Base-by-base conservation (phyloP, 192 early-diverging fungal genomes). In the Backusella parvicylindrica region DNA sequence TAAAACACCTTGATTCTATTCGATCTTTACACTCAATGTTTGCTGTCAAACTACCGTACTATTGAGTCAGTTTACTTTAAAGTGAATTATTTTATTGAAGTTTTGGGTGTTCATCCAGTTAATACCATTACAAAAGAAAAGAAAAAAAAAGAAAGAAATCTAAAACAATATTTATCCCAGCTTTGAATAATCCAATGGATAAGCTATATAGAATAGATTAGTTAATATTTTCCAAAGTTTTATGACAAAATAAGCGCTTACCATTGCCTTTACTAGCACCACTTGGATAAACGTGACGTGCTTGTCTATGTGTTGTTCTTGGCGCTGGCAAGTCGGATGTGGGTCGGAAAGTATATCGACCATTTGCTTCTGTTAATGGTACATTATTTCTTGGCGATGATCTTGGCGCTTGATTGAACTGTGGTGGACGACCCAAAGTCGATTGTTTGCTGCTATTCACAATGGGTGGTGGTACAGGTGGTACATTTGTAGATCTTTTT, bases 201-300 rank as follows among this genome's bases (percentile, higher is more conserved):
- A 35, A 31, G 77, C 74, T 63, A 31, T 32, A 28, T 0, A 74
- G 4, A 43, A 47, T 2, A 60, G 36, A 12, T 12, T 23, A 13
- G 3, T 40, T 35, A 13, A 50, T 15, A 26, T 9, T 64, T 38
- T 16, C 26, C 49, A 0, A 53, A 53, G 15, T 53, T 18, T 37
- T 38, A 9, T 38, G n/a, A n/a, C n/a, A n/a, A n/a, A n/a, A n/a
- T n/a, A n/a, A n/a, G n/a, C 37, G 5, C 32, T 78, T 82, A 69
- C 74, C 72, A 74, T 73, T 70, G n/a, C 73, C 73, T 41, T 26
- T 66, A 23, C 6, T 37, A 53, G 68, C 70, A 16, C 71, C 71
- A 43, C 77, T 82, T 37, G 72, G 73, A 69, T 77, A 81, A 33
- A 72, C 65, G 6, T 74, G 76, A 11, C 60, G 30, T 18, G 56